Base-by-base conservation (phyloP, 306 rosid species). In the Glycine latifolia region DNA sequence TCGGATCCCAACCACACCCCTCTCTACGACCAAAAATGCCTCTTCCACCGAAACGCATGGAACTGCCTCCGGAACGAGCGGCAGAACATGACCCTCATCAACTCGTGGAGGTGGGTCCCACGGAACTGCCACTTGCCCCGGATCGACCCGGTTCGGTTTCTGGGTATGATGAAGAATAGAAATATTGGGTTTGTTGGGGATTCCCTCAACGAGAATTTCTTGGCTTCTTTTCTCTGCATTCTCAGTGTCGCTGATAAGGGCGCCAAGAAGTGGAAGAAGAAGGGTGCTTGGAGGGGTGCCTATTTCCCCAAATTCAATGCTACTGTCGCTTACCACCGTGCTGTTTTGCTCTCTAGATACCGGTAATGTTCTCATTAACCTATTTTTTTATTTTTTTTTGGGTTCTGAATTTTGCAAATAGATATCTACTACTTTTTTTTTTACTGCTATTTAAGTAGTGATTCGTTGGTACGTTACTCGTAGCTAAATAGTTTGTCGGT, bases 1-100 rank as follows among this genome's bases (percentile, higher is more conserved):
- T 67, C 73, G 6, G 97, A 95, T 84, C 92, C 92, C n/a, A 74
- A 68, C 72, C 91, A 50, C 55, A 31, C 2, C 78, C 97, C 97
- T 75, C 81, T 86, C 66, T 92, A 95, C 86, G 97, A 95, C 46
- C 89, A 88, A 11, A 87, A 89, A 2, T 92, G 97, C 81, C 92
- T 95, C 6, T 95, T 95, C 81, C 98, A 95, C 80, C 85, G 98
- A 20, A 95, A 90, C 84, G 88, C 98, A 8, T 95, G 97, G 97
- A 93, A 95, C 63, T 95, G 99, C 84, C 71, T 93, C 73, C 87
- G 92, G 83, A 95, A 90, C 88, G 82, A 90, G 85, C 85, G 99
- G 66, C 88, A 84, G 7, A 89, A 90, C 77, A 84, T 93, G 83
- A 91, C 53, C 76, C 16, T 72, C 35, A 95, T 95, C 87, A 93